Base-by-base conservation (phyloP, 1,284 basidiomycete genomes). In the Trametes hirsuta region DNA sequence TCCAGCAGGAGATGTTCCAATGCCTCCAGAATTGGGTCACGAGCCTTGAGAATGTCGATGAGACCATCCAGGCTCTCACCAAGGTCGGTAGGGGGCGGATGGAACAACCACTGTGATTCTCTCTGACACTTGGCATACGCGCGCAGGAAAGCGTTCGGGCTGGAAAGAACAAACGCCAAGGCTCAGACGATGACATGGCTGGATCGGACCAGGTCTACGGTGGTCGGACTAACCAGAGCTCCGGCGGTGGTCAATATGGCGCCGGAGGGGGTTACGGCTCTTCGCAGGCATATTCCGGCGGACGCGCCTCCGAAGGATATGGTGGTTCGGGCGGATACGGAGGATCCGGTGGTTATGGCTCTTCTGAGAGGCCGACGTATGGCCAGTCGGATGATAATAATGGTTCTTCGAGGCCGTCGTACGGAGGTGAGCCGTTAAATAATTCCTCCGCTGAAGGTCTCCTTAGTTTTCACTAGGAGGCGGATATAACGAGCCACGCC, bases 1-100 rank as follows among this genome's bases (percentile, higher is more conserved):
- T 92, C 57, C 90, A 93, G 72, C 76, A 79, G 57, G 77, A 80
- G 48, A 90, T 90, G 87, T 83, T 84, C 67, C 78, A 84, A 47
- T 76, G 77, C 53, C 75, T 90, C 77, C 72, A 84, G 65, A 74
- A 74, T 45, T 90, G 87, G 87, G 74, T 88, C 52, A 78, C 78
- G n/a, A 77, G 76, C 3, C 73, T 85, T 40, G 79, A 81, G 35
- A 80, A 80, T 39, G 71, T 74, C 4, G 68, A 75, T 30, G 68
- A 77, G 53, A 77, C 77, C 18, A 71, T 86, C 35, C 66, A 78
- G 48, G 74, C 78, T 0, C 74, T 86, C 61, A 83, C 80, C 47
- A 86, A 84, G 78, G 82, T 80, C 4, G 30, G 30, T 30, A 30
- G 30, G 30, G 5, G 30, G 8, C 30, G 30, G 18, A 72, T 65